Percentiles rank a stretch among this genome's conserved stretches.
These are phyloP conservation scores for Colletotrichum somersetense DNA, from an alignment of 2,329 filamentous ascomycete species.

Conservation along the genomic window DNA sequence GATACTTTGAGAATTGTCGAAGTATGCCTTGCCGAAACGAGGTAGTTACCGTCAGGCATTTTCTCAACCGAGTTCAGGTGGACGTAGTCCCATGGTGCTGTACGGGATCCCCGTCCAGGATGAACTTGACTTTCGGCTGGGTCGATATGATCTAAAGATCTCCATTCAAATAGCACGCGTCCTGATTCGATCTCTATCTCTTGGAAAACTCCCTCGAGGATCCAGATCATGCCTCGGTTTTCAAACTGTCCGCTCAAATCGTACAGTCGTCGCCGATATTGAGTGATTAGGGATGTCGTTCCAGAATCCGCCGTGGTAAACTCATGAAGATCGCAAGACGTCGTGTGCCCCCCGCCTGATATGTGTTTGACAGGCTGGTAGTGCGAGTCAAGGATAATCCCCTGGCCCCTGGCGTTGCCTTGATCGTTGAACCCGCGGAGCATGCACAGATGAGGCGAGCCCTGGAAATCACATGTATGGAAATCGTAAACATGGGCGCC, in stretches of 20 bases:
- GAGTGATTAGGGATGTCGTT: background rate
- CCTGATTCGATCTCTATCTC: slow-evolving; percentile 66
- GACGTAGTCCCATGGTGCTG: slow-evolving; percentile 54
- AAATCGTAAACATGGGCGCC: slow-evolving; percentile 16
- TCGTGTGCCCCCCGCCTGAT: background rate
- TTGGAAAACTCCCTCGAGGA: slow-evolving; percentile 12
- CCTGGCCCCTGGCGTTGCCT: background rate
- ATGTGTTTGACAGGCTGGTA: slow-evolving; percentile 7
- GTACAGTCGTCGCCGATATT: slow-evolving; percentile 8
- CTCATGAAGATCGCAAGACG: slow-evolving; percentile 15
- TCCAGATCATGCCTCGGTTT: background rate
- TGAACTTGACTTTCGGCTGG: slow-evolving; percentile 29
- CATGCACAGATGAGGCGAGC: slow-evolving; percentile 6
- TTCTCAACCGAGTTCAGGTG: slow-evolving; percentile 55
- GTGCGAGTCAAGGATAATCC: background rate
- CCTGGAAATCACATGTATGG: slow-evolving; percentile 2
- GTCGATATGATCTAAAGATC: slow-evolving; percentile 46
- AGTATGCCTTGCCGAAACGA: slow-evolving; percentile 47
- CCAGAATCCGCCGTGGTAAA: slow-evolving; percentile 7
- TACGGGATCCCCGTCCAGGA: background rate
- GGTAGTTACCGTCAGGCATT: slow-evolving; percentile 49
- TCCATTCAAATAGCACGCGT: slow-evolving; percentile 62
- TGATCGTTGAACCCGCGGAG: slow-evolving; percentile 17
- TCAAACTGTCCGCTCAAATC: background rate
- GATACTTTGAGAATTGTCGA: slow-evolving; percentile 61